Evolutionary conservation across 306 rosid genomes (phyloP), one percentile per base, ranked within the genome.

Genomic region (Cyclanthera cordifolia): DNA sequence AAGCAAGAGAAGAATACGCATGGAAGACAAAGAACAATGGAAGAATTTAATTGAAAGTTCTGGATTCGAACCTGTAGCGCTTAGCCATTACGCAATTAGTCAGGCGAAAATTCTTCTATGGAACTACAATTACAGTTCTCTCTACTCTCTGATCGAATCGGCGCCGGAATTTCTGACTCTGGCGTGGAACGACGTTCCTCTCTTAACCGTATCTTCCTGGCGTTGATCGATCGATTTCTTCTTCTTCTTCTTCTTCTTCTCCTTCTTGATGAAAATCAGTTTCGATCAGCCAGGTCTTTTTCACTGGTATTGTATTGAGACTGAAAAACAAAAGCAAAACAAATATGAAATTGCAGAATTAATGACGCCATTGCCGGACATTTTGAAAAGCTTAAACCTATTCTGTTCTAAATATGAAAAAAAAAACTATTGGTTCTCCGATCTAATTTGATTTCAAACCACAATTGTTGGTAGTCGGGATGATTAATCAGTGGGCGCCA

Each of bases 121-220:
- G 99, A 85, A 83, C 69, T 93, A 93, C 65, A 76, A 85, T 32
- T 86, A 85, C 55, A 86, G 88, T 45, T 37, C 88, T 72, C 59
- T 73, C 51, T 90, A 82, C 78, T 79, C 94, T 2, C 77, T 93
- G 3, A 67, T 73, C 41, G 98, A 89, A 74, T 89, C 94, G 19
- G 55, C 69, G n/a, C 95, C 96, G 0, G 94, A 84, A 58, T 93
- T 93, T 82, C 82, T 93, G 71, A 83, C 95, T 65, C 77, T 93
- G 64, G 96, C 96, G 8, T 93, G 96, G 99, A 90, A 86, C 14
- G 91, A 86, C 30, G 90, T 90, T 17, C 94, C 94, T 65, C 72
- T 93, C 1, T 72, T 93, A 72, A 93, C 95, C 37, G 88, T 93
- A 45, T 93, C 99, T 46, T 87, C 96, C 0, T 93, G 99, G 99